Percentiles rank a stretch among this genome's conserved stretches.
Conservation (phyloP, 257 asterid genomes). For the Echium plantagineum region DNA sequence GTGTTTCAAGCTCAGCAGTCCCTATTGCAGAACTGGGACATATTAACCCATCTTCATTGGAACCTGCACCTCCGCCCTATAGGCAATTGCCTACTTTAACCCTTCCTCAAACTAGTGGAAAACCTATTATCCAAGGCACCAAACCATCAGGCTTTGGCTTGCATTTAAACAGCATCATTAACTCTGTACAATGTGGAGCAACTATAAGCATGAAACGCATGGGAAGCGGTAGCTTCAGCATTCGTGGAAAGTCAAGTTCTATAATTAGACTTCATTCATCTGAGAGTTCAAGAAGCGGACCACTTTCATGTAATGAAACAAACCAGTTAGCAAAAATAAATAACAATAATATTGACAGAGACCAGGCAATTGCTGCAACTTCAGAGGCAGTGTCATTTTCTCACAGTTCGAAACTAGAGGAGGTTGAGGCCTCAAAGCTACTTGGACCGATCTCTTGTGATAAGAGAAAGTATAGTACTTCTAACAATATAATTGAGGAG, state of each 20-base stretch:
- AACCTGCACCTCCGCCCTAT: constrained; percentile 22
- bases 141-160: constrained; percentile 67
- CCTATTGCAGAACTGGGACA: constrained; percentile 21
- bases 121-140: constrained; percentile 20
- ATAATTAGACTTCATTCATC: constrained; percentile 14
- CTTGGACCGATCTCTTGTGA: constrained; percentile 22
- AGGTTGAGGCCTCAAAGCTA: constrained; percentile 20
- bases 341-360: constrained; percentile 13
- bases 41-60: constrained; percentile 18
- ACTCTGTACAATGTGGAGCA: constrained; percentile 31
- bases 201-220: constrained; percentile 30
- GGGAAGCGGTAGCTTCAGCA: constrained; percentile 28
- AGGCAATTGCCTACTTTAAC: constrained; percentile 20
- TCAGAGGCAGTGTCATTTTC: constrained; percentile 20
- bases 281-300: constrained; percentile 19
- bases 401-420: constrained; percentile 19
- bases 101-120: constrained; percentile 27
- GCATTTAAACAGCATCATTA: constrained; percentile 62
- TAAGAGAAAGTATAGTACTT: constrained; percentile 22
- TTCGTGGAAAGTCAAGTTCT: constrained; percentile 26
- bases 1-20: constrained; percentile 10
- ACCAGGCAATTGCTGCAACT: constrained; percentile 17
- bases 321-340: constrained; percentile 23
- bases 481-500: constrained; percentile 33
- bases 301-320: constrained; percentile 18